Evolutionary conservation across 2,329 filamentous ascomycete genomes (phyloP).

Genomic region (Pyrenochaeta sp.): DNA sequence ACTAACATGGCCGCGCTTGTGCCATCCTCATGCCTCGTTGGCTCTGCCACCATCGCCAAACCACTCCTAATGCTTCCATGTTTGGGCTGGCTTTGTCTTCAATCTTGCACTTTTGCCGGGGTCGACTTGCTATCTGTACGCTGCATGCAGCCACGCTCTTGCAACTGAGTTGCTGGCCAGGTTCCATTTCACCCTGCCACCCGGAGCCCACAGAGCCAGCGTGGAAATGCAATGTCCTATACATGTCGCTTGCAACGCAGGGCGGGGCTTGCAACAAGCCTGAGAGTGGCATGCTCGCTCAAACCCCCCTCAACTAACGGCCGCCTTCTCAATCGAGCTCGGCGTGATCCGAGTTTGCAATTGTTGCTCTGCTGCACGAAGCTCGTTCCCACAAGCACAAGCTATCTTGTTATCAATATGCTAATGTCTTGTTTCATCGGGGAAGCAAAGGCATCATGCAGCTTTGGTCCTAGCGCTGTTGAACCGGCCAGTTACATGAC

Average conservation of each 20-base stretch:
- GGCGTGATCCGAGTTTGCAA: background rate
- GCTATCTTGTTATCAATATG: background rate
- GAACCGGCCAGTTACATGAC: slow-evolving; percentile 22
- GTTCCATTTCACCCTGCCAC: background rate
- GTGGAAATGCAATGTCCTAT: slow-evolving; percentile 7
- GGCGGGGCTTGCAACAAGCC: slow-evolving; percentile 15
- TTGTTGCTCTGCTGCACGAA: background rate
- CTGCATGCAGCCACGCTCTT: slow-evolving; percentile 11
- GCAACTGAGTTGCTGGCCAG: slow-evolving; percentile 1
- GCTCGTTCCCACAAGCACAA: background rate
- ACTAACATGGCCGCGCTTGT: slow-evolving; percentile 14
- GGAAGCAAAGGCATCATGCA: slow-evolving; percentile 1
- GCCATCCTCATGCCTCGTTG: slow-evolving; percentile 8
- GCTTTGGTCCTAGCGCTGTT: slow-evolving; percentile 7
- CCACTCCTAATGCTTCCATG: background rate
- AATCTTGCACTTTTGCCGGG: background rate
- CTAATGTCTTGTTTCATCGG: slow-evolving; percentile 7
- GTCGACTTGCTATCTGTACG: background rate
- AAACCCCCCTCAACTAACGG: no score
- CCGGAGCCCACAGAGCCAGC: slow-evolving; percentile 16
- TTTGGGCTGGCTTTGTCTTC: background rate
- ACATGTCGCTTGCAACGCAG: slow-evolving; percentile 16
- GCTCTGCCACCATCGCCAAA: background rate
- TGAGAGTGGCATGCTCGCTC: background rate
- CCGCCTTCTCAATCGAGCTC: no score